Evolutionary conservation across 129 eudicot species (phyloP).

Genomic region (Flaveria bidentis): DNA sequence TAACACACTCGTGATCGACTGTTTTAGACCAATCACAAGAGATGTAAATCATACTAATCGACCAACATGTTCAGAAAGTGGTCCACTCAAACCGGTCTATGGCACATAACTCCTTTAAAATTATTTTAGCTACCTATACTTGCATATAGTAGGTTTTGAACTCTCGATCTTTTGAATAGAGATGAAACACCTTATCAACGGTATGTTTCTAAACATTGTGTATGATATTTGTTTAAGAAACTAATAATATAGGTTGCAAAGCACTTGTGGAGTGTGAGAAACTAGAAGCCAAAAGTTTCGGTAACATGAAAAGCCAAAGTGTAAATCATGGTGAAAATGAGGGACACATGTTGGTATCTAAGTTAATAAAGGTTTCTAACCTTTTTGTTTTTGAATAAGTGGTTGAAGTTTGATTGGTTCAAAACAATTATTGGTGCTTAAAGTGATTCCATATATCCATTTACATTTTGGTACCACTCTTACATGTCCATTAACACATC

Average conservation of each 20-base stretch:
- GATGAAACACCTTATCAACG: no score
- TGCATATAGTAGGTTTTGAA: no score
- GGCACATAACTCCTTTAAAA: no score
- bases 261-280: neutral
- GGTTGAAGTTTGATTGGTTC: conserved; percentile 37
- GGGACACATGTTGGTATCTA: conserved; percentile 28
- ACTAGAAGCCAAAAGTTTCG: neutral
- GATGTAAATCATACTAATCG: neutral
- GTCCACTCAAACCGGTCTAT: no score
- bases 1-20: neutral
- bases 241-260: neutral
- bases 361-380: neutral
- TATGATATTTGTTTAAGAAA: neutral
- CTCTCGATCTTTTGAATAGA: no score
- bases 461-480: conserved; percentile 22
- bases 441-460: conserved; percentile 28
- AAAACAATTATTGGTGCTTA: conserved; percentile 26
- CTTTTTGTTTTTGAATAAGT: conserved; percentile 20
- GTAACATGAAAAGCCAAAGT: neutral
- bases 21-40: neutral
- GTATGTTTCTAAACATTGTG: neutral
- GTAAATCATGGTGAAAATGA: neutral
- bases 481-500: neutral
- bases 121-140: no score
- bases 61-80: neutral